A percentile compares a stretch with the other conserved stretches of the same genome.
Conservation (phyloP, 768 basidiomycete species). For the Boletus rubropictus region DNA sequence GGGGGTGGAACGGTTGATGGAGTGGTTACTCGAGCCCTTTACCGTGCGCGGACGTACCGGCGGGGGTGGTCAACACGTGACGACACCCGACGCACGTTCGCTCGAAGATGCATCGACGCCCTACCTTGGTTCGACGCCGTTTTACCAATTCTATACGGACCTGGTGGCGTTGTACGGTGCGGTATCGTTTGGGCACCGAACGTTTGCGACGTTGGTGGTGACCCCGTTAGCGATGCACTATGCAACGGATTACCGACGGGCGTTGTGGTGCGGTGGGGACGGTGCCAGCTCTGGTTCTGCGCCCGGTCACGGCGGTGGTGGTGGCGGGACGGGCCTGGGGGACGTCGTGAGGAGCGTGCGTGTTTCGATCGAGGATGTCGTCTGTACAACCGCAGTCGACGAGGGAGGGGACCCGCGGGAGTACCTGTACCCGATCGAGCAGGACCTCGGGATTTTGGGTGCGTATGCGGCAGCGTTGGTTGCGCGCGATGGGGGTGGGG, state of each 20-base stretch:
- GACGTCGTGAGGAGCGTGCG: conserved; percentile 51
- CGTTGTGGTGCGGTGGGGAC: conserved; percentile 76
- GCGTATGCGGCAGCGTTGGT: conserved; percentile 52
- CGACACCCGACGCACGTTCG: conserved; percentile 4
- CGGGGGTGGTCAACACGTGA: neutral
- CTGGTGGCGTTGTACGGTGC: conserved; percentile 87
- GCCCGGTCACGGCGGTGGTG: neutral
- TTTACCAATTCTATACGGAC: conserved; percentile 93
- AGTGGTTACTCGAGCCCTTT: conserved; percentile 52
- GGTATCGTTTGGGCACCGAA: conserved; percentile 76
- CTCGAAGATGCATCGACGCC: conserved; percentile 52
- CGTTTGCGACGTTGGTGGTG: conserved; percentile 71
- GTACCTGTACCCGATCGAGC: conserved; percentile 70
- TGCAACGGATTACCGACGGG: conserved; percentile 74
- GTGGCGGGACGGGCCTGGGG: neutral
- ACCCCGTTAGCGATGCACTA: conserved; percentile 74
- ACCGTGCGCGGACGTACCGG: conserved; percentile 22
- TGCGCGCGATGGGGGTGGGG: conserved; percentile 26
- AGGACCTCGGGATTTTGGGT: conserved; percentile 52
- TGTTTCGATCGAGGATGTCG: conserved; percentile 44
- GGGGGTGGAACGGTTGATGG: conserved; percentile 55
- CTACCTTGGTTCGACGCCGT: conserved; percentile 67
- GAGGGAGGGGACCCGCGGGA: conserved; percentile 40
- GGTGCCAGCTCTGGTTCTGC: conserved; percentile 1
- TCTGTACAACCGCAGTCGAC: conserved; percentile 22